Conservation (phyloP, 495 filamentous ascomycete species). For the Terfezia claveryi region DNA sequence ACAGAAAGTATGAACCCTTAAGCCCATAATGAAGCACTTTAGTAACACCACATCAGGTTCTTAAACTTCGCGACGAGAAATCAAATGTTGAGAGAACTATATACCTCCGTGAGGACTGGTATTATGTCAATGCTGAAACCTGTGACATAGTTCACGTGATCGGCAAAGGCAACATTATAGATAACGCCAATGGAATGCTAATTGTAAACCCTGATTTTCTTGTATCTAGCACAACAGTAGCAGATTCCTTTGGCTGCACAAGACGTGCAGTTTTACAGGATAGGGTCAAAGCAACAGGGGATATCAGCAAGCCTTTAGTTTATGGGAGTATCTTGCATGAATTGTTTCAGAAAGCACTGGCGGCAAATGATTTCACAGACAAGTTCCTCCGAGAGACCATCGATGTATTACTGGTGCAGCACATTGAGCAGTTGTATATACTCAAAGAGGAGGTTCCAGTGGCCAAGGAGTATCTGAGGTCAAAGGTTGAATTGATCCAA, state of each 20-base stretch:
- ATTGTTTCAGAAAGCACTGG: constrained; percentile 74
- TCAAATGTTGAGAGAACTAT: constrained; percentile 42
- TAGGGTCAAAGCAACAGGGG: constrained; percentile 66
- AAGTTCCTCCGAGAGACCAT: constrained; percentile 41
- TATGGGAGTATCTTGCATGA: constrained; percentile 89
- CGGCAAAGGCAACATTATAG: constrained; percentile 54
- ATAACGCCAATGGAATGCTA: constrained; percentile 60
- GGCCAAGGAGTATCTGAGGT: constrained; percentile 52
- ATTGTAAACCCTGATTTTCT: constrained; percentile 92
- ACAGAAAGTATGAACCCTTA: constrained; percentile 1
- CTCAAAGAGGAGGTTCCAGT: constrained; percentile 51
- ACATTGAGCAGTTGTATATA: constrained; percentile 68
- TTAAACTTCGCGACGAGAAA: constrained; percentile 40
- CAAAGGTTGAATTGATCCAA: constrained; percentile 55
- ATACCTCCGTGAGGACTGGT: constrained; percentile 64
- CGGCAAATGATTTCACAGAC: constrained; percentile 59
- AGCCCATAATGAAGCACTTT: not conserved
- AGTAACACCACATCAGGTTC: not conserved
- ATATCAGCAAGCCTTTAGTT: constrained; percentile 50
- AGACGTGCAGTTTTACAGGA: constrained; percentile 83
- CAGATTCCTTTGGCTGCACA: constrained; percentile 74
- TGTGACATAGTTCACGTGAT: constrained; percentile 68
- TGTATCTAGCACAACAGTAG: constrained; percentile 79
- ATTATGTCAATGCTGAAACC: constrained; percentile 41
- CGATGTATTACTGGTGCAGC: constrained; percentile 37